Percentiles rank a stretch among this genome's conserved stretches.
Conservation (phyloP, 371 early-diverging fungal genomes). For the Circinella minor region DNA sequence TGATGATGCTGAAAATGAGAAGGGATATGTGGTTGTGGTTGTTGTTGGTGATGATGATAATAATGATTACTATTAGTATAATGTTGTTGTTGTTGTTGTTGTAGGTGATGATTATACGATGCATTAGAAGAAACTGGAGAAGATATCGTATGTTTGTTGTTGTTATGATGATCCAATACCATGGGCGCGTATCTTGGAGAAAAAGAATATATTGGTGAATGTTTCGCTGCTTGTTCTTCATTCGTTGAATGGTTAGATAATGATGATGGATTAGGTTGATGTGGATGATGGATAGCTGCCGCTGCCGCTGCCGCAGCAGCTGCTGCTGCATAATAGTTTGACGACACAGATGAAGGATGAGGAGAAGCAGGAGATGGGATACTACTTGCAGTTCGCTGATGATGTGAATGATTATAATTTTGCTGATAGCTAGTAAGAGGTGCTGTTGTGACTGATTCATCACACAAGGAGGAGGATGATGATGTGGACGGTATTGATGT, state of each 20-base stretch:
- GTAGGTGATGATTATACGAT: not conserved
- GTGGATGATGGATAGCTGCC: not conserved
- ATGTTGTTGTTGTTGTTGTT: no score
- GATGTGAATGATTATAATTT: not conserved
- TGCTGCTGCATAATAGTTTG: constrained; percentile 7
- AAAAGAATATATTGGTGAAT: constrained; percentile 8
- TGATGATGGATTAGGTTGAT: not conserved
- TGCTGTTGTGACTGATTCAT: not conserved
- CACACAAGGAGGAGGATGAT: not conserved
- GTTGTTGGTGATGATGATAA: not conserved
- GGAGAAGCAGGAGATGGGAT: constrained; percentile 9
- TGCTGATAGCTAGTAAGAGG: not conserved
- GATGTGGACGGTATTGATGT: not conserved
- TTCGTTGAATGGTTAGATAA: no score
- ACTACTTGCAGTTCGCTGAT: constrained; percentile 7
- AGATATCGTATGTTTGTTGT: constrained; percentile 1
- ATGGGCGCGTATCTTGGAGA: constrained; percentile 8
- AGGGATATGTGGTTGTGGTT: not conserved
- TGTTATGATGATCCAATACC: constrained; percentile 13
- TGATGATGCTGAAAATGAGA: not conserved
- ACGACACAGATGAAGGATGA: constrained; percentile 21
- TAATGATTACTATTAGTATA: not conserved
- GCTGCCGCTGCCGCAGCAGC: not conserved
- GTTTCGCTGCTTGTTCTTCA: not conserved
- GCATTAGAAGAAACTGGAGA: not conserved